phyloP scores from a whole-genome alignment of 371 early-diverging fungal species.

The Haplosporangium sp. region DNA sequence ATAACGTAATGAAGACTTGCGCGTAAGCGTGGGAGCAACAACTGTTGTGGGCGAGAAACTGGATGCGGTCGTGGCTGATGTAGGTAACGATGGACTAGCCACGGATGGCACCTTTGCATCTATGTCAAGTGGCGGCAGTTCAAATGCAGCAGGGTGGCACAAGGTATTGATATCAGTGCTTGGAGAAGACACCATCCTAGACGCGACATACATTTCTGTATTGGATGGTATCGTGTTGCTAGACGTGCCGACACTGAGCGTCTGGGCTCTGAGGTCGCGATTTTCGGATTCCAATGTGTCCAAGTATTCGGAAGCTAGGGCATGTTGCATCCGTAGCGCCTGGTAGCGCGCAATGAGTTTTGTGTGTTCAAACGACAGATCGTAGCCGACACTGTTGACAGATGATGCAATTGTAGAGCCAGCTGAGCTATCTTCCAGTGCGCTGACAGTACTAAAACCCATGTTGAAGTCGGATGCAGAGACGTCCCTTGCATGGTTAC shows the following conservation, averaged over 20 bases:
- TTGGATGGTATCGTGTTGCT: no score
- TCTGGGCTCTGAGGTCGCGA: constrained; percentile 25
- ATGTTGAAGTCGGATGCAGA: not conserved
- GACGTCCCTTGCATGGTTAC: not conserved
- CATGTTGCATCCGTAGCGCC: constrained; percentile 24
- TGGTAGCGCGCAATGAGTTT: constrained; percentile 36
- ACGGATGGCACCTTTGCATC: not conserved
- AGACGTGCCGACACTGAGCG: constrained; percentile 4
- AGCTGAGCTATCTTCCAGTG: not conserved
- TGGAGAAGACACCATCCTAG: no score
- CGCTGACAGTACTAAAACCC: constrained; percentile 4
- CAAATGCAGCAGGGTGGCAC: constrained; percentile 19
- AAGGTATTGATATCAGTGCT: not conserved
- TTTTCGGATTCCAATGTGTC: constrained; percentile 30
- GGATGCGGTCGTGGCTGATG: not conserved
- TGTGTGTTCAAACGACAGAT: constrained; percentile 23
- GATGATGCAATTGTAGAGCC: constrained; percentile 1
- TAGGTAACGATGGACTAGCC: not conserved
- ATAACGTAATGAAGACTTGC: constrained; percentile 31
- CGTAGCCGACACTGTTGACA: constrained; percentile 42
- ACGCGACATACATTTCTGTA: no score
- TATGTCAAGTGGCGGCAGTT: constrained; percentile 21
- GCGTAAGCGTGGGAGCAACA: constrained; percentile 10
- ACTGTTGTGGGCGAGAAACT: not conserved
- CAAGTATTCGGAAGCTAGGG: constrained; percentile 30